A percentile compares a stretch with the other conserved stretches of the same genome.
phyloP scores from a whole-genome alignment of 768 basidiomycete genomes.

The Chalciporus pseudorubinellus region DNA sequence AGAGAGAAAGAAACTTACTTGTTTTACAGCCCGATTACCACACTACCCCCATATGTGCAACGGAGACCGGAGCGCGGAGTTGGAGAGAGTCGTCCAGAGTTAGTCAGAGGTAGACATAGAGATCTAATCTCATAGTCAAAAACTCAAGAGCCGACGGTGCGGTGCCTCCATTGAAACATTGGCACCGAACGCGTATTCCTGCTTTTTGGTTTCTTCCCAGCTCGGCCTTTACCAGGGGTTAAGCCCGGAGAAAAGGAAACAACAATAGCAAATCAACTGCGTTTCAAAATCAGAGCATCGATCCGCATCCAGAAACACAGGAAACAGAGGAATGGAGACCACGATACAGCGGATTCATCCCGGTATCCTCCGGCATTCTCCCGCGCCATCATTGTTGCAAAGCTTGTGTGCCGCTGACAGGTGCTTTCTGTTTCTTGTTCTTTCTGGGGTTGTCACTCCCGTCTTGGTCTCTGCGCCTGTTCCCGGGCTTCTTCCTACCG shows the following conservation, averaged over 20 bases:
- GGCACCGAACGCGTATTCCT: not conserved
- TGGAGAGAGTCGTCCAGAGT: not conserved
- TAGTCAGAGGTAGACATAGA: no score
- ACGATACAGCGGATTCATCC: not conserved
- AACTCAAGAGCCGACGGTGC: conserved; percentile 11
- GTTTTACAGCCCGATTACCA: conserved; percentile 22
- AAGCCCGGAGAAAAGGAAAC: conserved; percentile 5
- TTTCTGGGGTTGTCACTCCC: conserved; percentile 10
- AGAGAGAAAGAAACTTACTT: not conserved
- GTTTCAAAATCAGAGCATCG: not conserved
- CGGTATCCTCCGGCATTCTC: conserved; percentile 23
- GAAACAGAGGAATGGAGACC: conserved; percentile 2
- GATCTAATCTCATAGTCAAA: conserved; percentile 23
- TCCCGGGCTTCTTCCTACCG: conserved; percentile 21
- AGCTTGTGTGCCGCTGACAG: conserved; percentile 2
- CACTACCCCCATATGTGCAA: conserved; percentile 21
- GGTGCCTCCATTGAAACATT: conserved; percentile 2
- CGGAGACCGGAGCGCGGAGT: conserved; percentile 8
- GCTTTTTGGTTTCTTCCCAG: not conserved
- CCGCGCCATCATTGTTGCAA: conserved; percentile 14
- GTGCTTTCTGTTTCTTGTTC: conserved; percentile 8
- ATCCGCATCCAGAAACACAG: conserved; percentile 3
- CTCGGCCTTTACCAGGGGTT: conserved; percentile 10
- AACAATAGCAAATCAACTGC: not conserved
- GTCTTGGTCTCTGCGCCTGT: conserved; percentile 14